Evolutionary conservation across 2,329 filamentous ascomycete species (phyloP), one percentile per base, ranked within the genome.

Genomic region (Macrophomina phaseolina): DNA sequence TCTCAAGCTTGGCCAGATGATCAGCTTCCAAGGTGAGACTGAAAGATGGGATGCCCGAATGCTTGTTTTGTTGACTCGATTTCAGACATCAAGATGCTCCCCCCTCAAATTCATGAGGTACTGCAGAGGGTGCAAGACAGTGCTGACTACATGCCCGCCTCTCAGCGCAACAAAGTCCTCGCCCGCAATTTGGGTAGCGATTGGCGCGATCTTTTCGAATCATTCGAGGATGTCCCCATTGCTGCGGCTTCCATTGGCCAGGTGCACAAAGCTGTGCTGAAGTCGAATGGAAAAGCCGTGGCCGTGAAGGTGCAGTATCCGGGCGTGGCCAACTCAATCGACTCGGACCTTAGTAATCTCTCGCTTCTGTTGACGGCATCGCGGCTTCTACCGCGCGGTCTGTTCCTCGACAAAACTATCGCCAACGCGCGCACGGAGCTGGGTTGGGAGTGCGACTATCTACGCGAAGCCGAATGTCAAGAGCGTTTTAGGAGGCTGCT

Each of bases 231-330:
- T 70, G 90, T 90, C 68, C 95, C 95, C 1, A 92, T 99, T 67
- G 95, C 96, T 1, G 95, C 95, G 0, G 95, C 95, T 3, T 98
- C 95, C 0, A 99, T 99, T 67, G 95, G 96, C 0, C 95, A 99
- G 76, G 95, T 99, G 0, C 95, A 99, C 80, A 89, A 89, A 68
- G 95, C 93, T 2, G 88, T 89, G 0, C 84, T 99, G 23, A 90
- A 89, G 72, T 90, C 90, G 3, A 93, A 86, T 48, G 90, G 90
- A 46, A 85, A 89, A 70, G 83, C 85, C 51, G 95, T 99, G 0
- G 95, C 95, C 3, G 94, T 99, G 74, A 99, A 99, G 79, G 90
- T 99, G 9, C 95, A 99, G 78, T 99, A 99, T 73, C 95, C 95
- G 0, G 96, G 96, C 14, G 95, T 99, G 1, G 92, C 94, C 18